A percentile compares a stretch with the other conserved stretches of the same genome.
These are phyloP conservation scores for Ophiostoma angusticollis DNA, from an alignment of 2,329 filamentous ascomycete species.

Conservation along the genomic window DNA sequence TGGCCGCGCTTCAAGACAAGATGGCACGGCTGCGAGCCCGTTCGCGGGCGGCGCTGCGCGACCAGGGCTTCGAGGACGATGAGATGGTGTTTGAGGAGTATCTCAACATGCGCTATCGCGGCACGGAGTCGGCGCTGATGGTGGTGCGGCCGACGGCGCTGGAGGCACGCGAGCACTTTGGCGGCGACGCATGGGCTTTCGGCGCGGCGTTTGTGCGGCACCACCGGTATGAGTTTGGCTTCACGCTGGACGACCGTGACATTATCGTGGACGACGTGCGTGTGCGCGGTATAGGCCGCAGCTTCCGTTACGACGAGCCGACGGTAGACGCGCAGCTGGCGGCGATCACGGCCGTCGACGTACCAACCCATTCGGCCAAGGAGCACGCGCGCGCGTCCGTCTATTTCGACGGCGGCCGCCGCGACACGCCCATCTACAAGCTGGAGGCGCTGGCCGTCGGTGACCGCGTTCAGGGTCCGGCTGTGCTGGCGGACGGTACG, in stretches of 20 bases:
- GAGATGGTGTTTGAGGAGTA: conserved; percentile 83
- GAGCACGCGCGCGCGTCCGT: conserved; percentile 55
- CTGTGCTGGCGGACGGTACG: conserved; percentile 74
- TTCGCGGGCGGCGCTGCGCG: conserved; percentile 51
- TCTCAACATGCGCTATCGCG: conserved; percentile 83
- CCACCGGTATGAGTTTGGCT: conserved; percentile 87
- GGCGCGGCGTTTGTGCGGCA: conserved; percentile 74
- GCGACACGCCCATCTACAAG: conserved; percentile 70
- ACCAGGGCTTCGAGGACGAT: conserved; percentile 65
- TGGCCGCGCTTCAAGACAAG: conserved; percentile 54
- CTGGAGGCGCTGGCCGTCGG: conserved; percentile 62
- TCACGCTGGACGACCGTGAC: conserved; percentile 70
- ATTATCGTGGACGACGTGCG: conserved; percentile 64
- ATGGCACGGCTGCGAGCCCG: conserved; percentile 71
- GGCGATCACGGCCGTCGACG: conserved; percentile 47
- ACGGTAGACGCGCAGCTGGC: conserved; percentile 76
- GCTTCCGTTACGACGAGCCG: conserved; percentile 65
- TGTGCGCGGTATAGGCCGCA: conserved; percentile 75
- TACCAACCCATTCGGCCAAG: conserved; percentile 29
- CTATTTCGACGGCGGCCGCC: conserved; percentile 72
- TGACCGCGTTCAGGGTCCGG: conserved; percentile 63
- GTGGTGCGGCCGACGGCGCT: conserved; percentile 58
- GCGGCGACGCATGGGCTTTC: conserved; percentile 65
- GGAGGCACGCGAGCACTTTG: conserved; percentile 45
- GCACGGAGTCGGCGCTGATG: conserved; percentile 87